A percentile compares a stretch with the other conserved stretches of the same genome.
Evolutionary conservation across 805 yeast genomes (phyloP).

Genomic region (Yamadazyma endophytica): DNA sequence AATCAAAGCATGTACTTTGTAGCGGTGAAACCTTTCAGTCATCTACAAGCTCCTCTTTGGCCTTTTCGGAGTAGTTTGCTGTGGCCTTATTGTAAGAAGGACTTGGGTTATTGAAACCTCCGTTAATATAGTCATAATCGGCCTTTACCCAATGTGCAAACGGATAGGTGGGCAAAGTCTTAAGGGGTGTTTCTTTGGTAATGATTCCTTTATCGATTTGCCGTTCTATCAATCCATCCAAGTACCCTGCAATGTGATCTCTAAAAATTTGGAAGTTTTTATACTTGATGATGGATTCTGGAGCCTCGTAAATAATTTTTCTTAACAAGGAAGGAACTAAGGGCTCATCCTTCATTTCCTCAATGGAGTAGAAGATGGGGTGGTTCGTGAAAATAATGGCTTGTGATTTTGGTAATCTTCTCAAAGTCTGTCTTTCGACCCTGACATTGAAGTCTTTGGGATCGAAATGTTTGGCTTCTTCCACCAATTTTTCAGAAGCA

Average conservation of each 20-base stretch:
- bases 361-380: slow-evolving; percentile 73
- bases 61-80: slow-evolving; percentile 19
- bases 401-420: slow-evolving; percentile 59
- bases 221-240: slow-evolving; percentile 53
- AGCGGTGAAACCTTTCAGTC: slow-evolving; percentile 5
- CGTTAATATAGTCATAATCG: slow-evolving; percentile 35
- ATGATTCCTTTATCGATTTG: slow-evolving; percentile 58
- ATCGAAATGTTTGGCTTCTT: slow-evolving; percentile 23
- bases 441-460: slow-evolving; percentile 61
- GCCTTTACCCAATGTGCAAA: slow-evolving; percentile 55
- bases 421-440: slow-evolving; percentile 68
- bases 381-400: slow-evolving; percentile 75
- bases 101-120: slow-evolving; percentile 40
- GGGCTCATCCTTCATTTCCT: slow-evolving; percentile 76
- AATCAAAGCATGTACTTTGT: no score
- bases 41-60: slow-evolving; percentile 15
- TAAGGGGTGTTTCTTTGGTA: slow-evolving; percentile 50
- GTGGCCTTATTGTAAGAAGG: slow-evolving; percentile 15
- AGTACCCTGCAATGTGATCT: slow-evolving; percentile 55
- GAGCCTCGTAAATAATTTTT: slow-evolving; percentile 62
- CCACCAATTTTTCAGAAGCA: slow-evolving; percentile 24
- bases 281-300: slow-evolving; percentile 60
- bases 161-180: slow-evolving; percentile 58
- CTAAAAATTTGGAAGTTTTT: slow-evolving; percentile 57
- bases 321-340: slow-evolving; percentile 71